Percentiles rank a stretch among this genome's conserved stretches.
Conservation (phyloP, 495 filamentous ascomycete species). For the Amphirosellinia nigrospora region DNA sequence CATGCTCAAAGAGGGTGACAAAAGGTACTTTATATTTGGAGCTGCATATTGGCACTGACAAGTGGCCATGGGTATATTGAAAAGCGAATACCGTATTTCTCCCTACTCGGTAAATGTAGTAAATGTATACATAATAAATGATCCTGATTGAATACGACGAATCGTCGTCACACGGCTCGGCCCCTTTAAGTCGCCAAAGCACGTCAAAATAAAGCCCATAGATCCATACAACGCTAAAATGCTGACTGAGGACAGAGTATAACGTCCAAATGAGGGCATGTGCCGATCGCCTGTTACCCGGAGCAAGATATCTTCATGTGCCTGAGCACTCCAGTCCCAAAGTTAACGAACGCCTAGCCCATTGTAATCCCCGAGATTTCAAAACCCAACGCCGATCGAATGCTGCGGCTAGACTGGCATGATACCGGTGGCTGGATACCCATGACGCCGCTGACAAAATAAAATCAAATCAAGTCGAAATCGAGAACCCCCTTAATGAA, state of each 20-base stretch:
- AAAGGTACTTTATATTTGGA: slow-evolving; percentile 2
- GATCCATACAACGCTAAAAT: background rate
- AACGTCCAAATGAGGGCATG: background rate
- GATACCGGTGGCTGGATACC: slow-evolving; percentile 20
- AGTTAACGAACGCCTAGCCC: slow-evolving; percentile 13
- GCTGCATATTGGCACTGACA: slow-evolving; percentile 26
- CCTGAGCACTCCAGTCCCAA: slow-evolving; percentile 6
- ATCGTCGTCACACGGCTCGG: background rate
- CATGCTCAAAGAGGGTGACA: slow-evolving; percentile 9
- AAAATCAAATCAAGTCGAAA: slow-evolving; percentile 12
- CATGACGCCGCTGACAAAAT: slow-evolving; percentile 14
- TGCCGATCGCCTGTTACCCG: background rate
- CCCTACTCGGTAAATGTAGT: background rate
- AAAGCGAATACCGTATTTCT: slow-evolving; percentile 3
- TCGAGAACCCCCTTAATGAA: slow-evolving; percentile 29
- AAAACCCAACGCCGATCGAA: slow-evolving; percentile 25
- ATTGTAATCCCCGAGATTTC: slow-evolving; percentile 18
- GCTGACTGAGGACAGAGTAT: background rate
- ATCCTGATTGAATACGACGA: background rate
- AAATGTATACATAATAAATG: slow-evolving; percentile 4
- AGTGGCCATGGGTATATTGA: slow-evolving; percentile 29
- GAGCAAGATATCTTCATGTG: background rate
- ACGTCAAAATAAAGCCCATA: background rate
- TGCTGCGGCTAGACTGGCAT: slow-evolving; percentile 23
- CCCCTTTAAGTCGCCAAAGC: background rate